These are phyloP conservation scores for Phytopythium mirpurense DNA, from an alignment of 352 stramenopile species.

Conservation along the genomic window DNA sequence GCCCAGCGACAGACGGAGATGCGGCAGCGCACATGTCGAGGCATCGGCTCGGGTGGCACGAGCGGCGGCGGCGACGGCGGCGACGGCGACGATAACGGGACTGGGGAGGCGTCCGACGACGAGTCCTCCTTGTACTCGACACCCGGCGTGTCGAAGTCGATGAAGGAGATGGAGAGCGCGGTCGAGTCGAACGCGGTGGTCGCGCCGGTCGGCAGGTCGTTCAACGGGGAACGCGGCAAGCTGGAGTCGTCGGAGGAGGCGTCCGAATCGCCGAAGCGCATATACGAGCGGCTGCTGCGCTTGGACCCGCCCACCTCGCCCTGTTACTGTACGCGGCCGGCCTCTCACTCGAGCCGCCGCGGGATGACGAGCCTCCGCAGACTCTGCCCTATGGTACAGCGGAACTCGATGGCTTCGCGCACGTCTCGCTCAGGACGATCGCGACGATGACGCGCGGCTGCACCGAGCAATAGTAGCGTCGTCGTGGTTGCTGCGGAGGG, in stretches of 20 bases:
- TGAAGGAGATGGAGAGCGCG: slow-evolving; percentile 25
- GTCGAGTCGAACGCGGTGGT: slow-evolving; percentile 9
- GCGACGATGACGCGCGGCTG: neutral
- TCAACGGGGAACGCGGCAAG: neutral
- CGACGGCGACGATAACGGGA: neutral
- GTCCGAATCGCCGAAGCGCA: slow-evolving; percentile 1
- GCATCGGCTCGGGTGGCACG: slow-evolving; percentile 14
- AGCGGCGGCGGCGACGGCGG: neutral
- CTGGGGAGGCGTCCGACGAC: neutral
- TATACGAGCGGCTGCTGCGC: slow-evolving; percentile 2
- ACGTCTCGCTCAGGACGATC: neutral
- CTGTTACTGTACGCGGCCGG: too few relatives aligned
- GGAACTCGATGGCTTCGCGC: neutral
- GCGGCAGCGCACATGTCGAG: slow-evolving; percentile 23
- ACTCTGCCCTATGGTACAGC: neutral
- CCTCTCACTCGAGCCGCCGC: neutral
- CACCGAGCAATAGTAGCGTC: neutral
- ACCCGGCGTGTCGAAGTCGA: neutral
- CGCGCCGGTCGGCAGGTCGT: slow-evolving; percentile 2
- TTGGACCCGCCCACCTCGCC: neutral
- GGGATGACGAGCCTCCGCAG: neutral
- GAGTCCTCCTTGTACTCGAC: slow-evolving; percentile 1
- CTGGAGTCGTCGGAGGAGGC: slow-evolving; percentile 6
- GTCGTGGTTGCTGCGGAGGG: neutral
- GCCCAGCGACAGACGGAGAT: slow-evolving; percentile 25